phyloP scores from a whole-genome alignment of 2,329 filamentous ascomycete genomes.

The Fusarium circinatum region DNA sequence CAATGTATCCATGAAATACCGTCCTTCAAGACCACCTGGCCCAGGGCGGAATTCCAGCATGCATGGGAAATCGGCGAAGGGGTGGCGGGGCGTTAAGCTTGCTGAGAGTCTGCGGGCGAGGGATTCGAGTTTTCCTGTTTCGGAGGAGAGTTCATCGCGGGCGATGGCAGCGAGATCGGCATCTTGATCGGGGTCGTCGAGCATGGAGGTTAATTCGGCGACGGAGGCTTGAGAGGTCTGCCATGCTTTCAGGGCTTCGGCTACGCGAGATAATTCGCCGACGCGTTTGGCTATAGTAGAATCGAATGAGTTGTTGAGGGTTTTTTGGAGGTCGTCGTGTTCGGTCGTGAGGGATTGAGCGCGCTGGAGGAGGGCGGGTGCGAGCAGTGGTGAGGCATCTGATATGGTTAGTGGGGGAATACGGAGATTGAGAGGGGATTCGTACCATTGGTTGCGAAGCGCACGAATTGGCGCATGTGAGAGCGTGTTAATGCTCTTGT shows the following conservation, averaged over 20 bases:
- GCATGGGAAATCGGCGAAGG: slow-evolving; percentile 90
- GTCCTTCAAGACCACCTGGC: slow-evolving; percentile 89
- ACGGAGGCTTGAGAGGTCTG: slow-evolving; percentile 64
- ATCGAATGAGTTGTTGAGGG: slow-evolving; percentile 66
- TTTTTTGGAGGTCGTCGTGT: slow-evolving; percentile 62
- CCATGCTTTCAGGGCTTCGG: slow-evolving; percentile 67
- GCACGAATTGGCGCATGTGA: slow-evolving; percentile 42
- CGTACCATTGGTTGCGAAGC: slow-evolving; percentile 49
- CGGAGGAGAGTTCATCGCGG: slow-evolving; percentile 80
- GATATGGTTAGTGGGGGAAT: background rate
- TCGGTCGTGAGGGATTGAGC: slow-evolving; percentile 68
- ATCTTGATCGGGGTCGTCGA: slow-evolving; percentile 60
- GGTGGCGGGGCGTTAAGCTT: slow-evolving; percentile 85
- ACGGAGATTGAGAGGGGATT: rapidly evolving
- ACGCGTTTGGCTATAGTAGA: slow-evolving; percentile 66
- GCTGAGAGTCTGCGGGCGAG: slow-evolving; percentile 77
- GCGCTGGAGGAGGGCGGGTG: slow-evolving; percentile 67
- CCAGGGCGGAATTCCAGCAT: slow-evolving; percentile 92
- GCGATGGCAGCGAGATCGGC: slow-evolving; percentile 81
- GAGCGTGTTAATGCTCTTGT: slow-evolving; percentile 44
- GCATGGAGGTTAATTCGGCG: slow-evolving; percentile 62
- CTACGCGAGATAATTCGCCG: slow-evolving; percentile 69
- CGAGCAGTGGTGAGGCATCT: slow-evolving; percentile 50
- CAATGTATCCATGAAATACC: slow-evolving; percentile 87
- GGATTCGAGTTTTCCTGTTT: slow-evolving; percentile 67